A percentile compares a stretch with the other conserved stretches of the same genome.
These are phyloP conservation scores for Cytospora chrysosperma DNA, from an alignment of 2,329 filamentous ascomycete species.

Conservation along the genomic window DNA sequence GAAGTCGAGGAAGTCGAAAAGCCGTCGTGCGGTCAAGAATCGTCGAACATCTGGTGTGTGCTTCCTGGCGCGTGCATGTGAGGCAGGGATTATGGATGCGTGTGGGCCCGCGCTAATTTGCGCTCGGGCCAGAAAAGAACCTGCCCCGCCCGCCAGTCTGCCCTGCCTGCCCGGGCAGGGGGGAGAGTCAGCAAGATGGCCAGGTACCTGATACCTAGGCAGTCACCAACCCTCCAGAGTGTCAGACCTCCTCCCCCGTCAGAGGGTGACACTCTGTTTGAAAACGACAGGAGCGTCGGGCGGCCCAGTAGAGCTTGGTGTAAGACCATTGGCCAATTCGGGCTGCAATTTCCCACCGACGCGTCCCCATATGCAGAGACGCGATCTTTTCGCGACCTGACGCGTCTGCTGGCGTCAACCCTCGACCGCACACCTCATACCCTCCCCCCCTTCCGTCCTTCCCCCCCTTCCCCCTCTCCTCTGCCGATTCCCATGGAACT, in stretches of 20 bases:
- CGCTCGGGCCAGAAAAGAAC: slow-evolving; percentile 6
- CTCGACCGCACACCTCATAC: background rate
- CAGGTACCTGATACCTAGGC: background rate
- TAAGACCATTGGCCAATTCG: slow-evolving; percentile 18
- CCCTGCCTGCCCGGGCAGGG: background rate
- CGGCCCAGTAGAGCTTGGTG: slow-evolving; percentile 6
- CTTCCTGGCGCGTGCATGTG: slow-evolving; percentile 16
- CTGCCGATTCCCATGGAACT: slow-evolving; percentile 6
- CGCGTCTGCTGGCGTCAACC: slow-evolving; percentile 13
- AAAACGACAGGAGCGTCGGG: background rate
- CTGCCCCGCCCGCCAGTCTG: no score
- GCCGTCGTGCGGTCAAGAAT: background rate
- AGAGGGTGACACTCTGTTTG: background rate
- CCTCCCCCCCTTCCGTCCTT: background rate
- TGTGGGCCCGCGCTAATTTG: slow-evolving; percentile 8
- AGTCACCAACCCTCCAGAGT: background rate
- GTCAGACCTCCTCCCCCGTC: background rate
- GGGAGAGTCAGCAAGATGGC: background rate
- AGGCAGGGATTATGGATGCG: slow-evolving; percentile 4
- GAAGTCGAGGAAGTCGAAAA: background rate
- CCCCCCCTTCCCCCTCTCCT: background rate
- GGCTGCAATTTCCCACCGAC: slow-evolving; percentile 9
- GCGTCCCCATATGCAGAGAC: slow-evolving; percentile 11
- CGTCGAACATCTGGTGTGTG: background rate
- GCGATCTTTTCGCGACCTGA: background rate